Evolutionary conservation across 139 green algal species (phyloP), one percentile per base, ranked within the genome.

Genomic region (Gonium pectorale): DNA sequence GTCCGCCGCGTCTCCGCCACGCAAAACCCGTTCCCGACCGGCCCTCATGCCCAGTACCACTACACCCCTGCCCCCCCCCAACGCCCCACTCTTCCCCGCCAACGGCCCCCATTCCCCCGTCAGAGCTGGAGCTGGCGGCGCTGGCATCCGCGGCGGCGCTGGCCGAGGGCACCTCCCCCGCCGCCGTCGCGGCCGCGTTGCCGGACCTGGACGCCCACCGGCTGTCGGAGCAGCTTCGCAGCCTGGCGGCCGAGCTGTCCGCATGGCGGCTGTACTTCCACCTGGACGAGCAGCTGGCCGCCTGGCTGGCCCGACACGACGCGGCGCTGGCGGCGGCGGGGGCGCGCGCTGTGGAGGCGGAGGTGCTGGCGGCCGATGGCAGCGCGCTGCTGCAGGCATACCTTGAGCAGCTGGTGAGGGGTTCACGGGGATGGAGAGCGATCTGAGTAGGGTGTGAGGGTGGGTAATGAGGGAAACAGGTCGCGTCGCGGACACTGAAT

Each of bases 181-280:
- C 67, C 67, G 17, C 67, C 17, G 67, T 40, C 38, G 67, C 67
- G 1, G 35, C 38, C 35, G 60, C 54, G 54, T 21, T 8, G 15
- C 22, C 54, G 15, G 37, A 72, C 33, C 33, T 49, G 33, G 35
- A 72, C 33, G 66, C 56, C 56, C 3, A 44, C 6, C 29, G 29
- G 22, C 75, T 72, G 29, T 59, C 75, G 41, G 54, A 31, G 38
- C 56, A 62, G 44, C 59, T 87, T 11, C 62, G 69, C 17, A 44
- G 75, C 27, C 81, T 35, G 51, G 33, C 67, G 44, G 33, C 69
- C 2, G 81, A 87, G 81, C 81, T 87, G 70, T 19, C 43, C 2
- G 26, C 7, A 1, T 87, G 81, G 81, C 54, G 70, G 43, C 40
- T 68, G 33, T 87, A 67, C 69, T 80, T 81, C 59, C 3, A 17